These are phyloP conservation scores for Monascus purpureus DNA, from an alignment of 495 filamentous ascomycete species.

Conservation along the genomic window DNA sequence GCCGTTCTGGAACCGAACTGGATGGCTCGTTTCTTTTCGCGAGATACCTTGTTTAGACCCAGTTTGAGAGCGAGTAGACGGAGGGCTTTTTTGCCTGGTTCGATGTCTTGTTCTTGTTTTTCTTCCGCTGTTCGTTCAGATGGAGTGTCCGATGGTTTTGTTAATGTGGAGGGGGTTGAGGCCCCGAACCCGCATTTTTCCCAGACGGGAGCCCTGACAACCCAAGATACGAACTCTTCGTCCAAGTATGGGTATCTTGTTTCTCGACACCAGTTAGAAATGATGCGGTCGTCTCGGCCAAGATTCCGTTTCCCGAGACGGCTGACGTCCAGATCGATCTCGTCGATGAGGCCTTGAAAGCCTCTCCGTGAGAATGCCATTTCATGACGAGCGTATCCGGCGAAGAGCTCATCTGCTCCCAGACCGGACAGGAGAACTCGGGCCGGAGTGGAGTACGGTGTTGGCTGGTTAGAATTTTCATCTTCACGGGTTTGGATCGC, in stretches of 20 bases:
- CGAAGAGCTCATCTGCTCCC: conserved; percentile 93
- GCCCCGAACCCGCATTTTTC: conserved; percentile 71
- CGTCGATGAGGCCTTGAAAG: conserved; percentile 58
- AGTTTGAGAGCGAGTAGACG: conserved; percentile 64
- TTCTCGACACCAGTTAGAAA: conserved; percentile 82
- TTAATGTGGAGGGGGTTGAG: conserved; percentile 2
- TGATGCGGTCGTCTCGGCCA: conserved; percentile 83
- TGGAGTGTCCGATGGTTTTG: too few species aligned
- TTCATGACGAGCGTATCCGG: conserved; percentile 76
- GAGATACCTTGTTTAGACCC: conserved; percentile 53
- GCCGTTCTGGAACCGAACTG: conserved; percentile 80
- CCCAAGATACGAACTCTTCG: conserved; percentile 72
- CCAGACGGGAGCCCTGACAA: conserved; percentile 56
- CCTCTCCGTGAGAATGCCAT: conserved; percentile 55
- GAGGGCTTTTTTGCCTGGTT: conserved; percentile 69
- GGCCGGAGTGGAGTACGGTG: conserved; percentile 51
- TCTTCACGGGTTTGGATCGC: conserved; percentile 3
- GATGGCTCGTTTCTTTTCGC: conserved; percentile 86
- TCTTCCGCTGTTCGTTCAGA: not conserved
- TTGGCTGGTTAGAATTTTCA: conserved; percentile 1
- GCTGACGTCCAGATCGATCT: conserved; percentile 75
- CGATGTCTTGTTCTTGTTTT: conserved; percentile 25
- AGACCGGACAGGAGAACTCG: conserved; percentile 84
- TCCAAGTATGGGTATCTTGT: conserved; percentile 87
- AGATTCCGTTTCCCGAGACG: conserved; percentile 87